Evolutionary conservation across 768 basidiomycete genomes (phyloP).

Genomic region (Agrocybe pediades): DNA sequence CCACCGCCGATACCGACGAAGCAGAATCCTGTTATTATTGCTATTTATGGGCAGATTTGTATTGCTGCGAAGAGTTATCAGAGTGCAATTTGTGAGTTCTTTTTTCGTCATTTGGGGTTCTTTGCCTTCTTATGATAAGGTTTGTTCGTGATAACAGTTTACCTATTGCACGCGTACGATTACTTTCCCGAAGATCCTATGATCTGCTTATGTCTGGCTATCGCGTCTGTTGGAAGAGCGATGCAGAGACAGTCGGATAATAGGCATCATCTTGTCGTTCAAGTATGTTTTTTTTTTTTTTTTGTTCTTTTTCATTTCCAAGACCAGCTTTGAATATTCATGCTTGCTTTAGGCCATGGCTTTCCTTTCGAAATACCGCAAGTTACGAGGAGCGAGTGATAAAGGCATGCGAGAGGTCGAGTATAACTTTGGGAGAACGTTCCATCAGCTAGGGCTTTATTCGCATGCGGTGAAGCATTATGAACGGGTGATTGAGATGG

Average conservation of each 20-base stretch:
- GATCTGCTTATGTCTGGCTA: slow-evolving; percentile 79
- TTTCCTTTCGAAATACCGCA: slow-evolving; percentile 81
- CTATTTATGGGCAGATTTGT: slow-evolving; percentile 83
- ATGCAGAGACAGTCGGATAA: slow-evolving; percentile 97
- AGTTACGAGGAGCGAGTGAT: slow-evolving; percentile 47
- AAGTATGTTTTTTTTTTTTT: slow-evolving; percentile 33
- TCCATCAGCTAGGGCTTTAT: slow-evolving; percentile 90
- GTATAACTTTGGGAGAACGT: slow-evolving; percentile 89
- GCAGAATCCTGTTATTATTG: slow-evolving; percentile 67
- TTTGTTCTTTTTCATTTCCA: not conserved
- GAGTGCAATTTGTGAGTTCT: slow-evolving; percentile 80
- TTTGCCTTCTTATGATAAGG: not conserved
- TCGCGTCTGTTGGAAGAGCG: slow-evolving; percentile 85
- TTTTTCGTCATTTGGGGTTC: not conserved
- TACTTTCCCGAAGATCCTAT: slow-evolving; percentile 83
- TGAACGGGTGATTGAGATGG: slow-evolving; percentile 67
- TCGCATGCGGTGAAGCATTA: slow-evolving; percentile 87
- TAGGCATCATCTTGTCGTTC: slow-evolving; percentile 83
- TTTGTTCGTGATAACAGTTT: slow-evolving; percentile 57
- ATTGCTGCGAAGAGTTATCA: slow-evolving; percentile 88
- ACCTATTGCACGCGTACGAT: slow-evolving; percentile 87
- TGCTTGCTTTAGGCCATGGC: slow-evolving; percentile 64
- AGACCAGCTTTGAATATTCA: not conserved
- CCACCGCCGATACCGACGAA: slow-evolving; percentile 58
- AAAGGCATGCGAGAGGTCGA: slow-evolving; percentile 75